phyloP scores from a whole-genome alignment of 228 moss, liverwort and hornwort genomes.

The Sphagnum magellanicum region DNA sequence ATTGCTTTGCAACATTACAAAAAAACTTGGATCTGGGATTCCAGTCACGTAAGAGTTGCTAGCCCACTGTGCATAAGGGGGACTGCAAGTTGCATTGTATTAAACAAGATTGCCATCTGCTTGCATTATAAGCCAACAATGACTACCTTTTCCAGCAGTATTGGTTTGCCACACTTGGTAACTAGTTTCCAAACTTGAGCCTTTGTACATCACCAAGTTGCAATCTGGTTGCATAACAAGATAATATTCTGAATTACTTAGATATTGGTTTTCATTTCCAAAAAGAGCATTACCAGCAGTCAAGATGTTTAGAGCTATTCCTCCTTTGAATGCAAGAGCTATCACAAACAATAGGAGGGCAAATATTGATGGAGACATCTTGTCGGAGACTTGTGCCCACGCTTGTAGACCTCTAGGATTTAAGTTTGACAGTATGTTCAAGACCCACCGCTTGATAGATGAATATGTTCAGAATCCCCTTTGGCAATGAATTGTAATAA shows the following conservation, averaged over 20 bases:
- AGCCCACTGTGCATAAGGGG: slow-evolving; percentile 5
- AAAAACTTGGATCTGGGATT: slow-evolving; percentile 7
- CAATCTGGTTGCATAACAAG: slow-evolving; percentile 27
- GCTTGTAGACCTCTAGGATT: too few relatives aligned
- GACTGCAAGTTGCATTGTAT: neutral
- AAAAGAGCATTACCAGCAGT: slow-evolving; percentile 6
- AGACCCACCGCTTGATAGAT: too few relatives aligned
- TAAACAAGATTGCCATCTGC: slow-evolving; percentile 10
- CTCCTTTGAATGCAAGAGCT: neutral
- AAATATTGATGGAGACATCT: too few relatives aligned
- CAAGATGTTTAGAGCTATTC: slow-evolving; percentile 15
- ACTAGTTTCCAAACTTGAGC: slow-evolving; percentile 9
- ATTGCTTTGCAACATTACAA: slow-evolving; percentile 17
- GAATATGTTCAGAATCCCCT: too few relatives aligned
- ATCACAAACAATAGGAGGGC: too few relatives aligned
- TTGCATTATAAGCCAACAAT: slow-evolving; percentile 15
- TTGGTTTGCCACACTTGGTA: neutral
- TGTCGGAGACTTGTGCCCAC: too few relatives aligned
- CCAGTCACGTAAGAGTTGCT: slow-evolving; percentile 3
- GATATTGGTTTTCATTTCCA: slow-evolving; percentile 13
- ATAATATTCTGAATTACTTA: slow-evolving; percentile 13
- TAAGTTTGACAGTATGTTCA: too few relatives aligned
- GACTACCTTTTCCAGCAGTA: slow-evolving; percentile 3
- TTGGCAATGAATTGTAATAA: too few relatives aligned
- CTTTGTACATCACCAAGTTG: slow-evolving; percentile 13